Evolutionary conservation across 2,329 filamentous ascomycete genomes (phyloP), one percentile per base, ranked within the genome.

Genomic region (Bipolaris cookei): DNA sequence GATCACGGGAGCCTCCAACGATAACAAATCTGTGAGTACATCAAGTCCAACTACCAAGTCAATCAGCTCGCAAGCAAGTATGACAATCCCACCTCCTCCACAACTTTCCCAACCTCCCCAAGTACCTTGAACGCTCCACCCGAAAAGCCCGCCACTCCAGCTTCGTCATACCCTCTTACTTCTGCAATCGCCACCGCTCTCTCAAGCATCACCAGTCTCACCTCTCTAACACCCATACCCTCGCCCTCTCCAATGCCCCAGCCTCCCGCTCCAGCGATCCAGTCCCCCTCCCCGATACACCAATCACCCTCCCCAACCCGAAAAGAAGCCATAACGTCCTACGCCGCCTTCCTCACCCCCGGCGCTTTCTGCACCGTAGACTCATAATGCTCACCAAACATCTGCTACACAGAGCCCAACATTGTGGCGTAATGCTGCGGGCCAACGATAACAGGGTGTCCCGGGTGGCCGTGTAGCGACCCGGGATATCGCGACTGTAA

Each of bases 371-470:
- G 42, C 13, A 38, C 34, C 3, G 2, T 18, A 10, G 28, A 47
- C 35, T 13, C 51, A 3, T 35, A 53, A 23, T 53, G 51, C 43
- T 18, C 34, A 13, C 51, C 43, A 11, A 41, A 47, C 10, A n/a
- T 34, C 23, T 53, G 43, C 16, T 23, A 47, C 18, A 53, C 51
- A 10, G 18, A 32, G 4, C 14, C 10, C 18, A 35, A 16, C 8
- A 8, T 7, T 6, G 10, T 14, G 5, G 32, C 25, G 2, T 25
- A 10, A 25, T 53, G 51, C 20, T 53, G 43, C 7, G 43, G 34
- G 4, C 42, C 43, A 6, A 18, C 1, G 3, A 30, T 53, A 20
- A 16, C 2, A 1, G 43, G 51, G 4, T 53, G 43, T 42, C 51
- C 43, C 13, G 38, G 37, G 4, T 28, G 11, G 35, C 23, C 11